phyloP scores from a whole-genome alignment of 345 rosid genomes.

The Euphorbia pulcherrima region DNA sequence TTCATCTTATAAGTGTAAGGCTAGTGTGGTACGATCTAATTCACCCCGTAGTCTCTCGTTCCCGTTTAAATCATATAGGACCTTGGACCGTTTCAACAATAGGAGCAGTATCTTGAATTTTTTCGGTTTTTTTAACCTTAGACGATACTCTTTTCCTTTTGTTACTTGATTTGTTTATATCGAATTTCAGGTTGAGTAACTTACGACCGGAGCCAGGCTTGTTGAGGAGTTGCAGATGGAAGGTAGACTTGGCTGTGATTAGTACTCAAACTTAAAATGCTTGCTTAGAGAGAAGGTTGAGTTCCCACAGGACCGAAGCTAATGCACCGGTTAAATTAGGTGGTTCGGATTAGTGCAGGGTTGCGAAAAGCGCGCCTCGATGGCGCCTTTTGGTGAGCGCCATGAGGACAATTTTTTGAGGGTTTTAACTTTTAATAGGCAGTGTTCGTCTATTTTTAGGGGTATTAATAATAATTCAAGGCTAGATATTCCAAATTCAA shows the following conservation, averaged over 20 bases:
- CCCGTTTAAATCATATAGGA: conserved; percentile 53
- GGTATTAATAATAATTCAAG: too few relatives aligned
- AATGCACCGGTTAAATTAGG: conserved; percentile 93
- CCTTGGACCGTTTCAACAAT: conserved; percentile 44
- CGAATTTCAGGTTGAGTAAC: conserved; percentile 38
- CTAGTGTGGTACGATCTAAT: conserved; percentile 27
- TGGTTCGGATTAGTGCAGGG: conserved; percentile 91
- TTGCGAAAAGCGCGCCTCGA: too few relatives aligned
- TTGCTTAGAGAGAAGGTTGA: conserved; percentile 62
- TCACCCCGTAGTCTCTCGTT: conserved; percentile 41
- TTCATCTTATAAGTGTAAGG: conserved; percentile 46
- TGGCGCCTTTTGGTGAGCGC: too few relatives aligned
- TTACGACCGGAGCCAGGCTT: conserved; percentile 63
- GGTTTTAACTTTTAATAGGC: too few relatives aligned
- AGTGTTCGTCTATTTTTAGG: too few relatives aligned
- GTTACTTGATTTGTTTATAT: conserved; percentile 36
- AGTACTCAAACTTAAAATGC: conserved; percentile 55
- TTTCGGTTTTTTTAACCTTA: conserved; percentile 8
- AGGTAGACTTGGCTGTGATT: conserved; percentile 59
- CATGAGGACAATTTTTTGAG: too few relatives aligned
- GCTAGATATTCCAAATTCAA: too few relatives aligned
- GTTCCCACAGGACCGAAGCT: conserved; percentile 92
- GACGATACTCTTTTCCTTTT: conserved; percentile 49
- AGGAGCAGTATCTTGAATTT: conserved; percentile 6
- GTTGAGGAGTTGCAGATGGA: conserved; percentile 54